A percentile compares a stretch with the other conserved stretches of the same genome.
phyloP scores from a whole-genome alignment of 345 rosid species.

The Capsella bursapastoris region DNA sequence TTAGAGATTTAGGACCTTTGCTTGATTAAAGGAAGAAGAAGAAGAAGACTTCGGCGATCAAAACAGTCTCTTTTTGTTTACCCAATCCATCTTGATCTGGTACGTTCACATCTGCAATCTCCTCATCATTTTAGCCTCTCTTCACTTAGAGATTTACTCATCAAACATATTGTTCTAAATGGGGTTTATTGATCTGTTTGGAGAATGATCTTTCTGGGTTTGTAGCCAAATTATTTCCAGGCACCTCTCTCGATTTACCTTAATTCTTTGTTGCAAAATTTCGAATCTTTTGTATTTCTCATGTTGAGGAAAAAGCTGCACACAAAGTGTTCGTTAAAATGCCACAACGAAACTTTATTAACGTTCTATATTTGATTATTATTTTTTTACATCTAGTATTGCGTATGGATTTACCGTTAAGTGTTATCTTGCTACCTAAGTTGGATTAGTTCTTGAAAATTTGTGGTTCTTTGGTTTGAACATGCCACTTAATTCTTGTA shows the following conservation, averaged over 20 bases:
- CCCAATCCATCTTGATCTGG: not conserved
- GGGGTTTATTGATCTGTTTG: not conserved
- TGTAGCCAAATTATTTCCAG: not conserved
- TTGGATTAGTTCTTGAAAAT: slow-evolving; percentile 3
- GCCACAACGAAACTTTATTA: slow-evolving; percentile 5
- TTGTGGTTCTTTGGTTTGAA: not conserved
- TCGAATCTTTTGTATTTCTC: not conserved
- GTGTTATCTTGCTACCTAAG: slow-evolving; percentile 12
- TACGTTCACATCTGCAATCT: not conserved
- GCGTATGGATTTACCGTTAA: not conserved
- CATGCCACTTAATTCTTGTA: not conserved
- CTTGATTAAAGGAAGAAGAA: not conserved
- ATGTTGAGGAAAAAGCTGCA: slow-evolving; percentile 31
- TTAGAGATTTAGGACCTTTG: not conserved
- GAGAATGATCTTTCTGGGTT: slow-evolving; percentile 12
- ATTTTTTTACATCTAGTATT: not conserved
- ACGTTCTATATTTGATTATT: not conserved
- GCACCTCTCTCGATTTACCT: not conserved
- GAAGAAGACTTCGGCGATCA: slow-evolving; percentile 8
- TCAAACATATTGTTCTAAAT: not conserved
- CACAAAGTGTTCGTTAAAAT: slow-evolving; percentile 37
- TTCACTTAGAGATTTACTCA: not conserved
- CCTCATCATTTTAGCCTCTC: not conserved
- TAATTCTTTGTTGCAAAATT: slow-evolving; percentile 4
- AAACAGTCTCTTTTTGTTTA: not conserved